These are phyloP conservation scores for Cladophialophora yegresii DNA, from an alignment of 2,329 filamentous ascomycete genomes.

Conservation along the genomic window DNA sequence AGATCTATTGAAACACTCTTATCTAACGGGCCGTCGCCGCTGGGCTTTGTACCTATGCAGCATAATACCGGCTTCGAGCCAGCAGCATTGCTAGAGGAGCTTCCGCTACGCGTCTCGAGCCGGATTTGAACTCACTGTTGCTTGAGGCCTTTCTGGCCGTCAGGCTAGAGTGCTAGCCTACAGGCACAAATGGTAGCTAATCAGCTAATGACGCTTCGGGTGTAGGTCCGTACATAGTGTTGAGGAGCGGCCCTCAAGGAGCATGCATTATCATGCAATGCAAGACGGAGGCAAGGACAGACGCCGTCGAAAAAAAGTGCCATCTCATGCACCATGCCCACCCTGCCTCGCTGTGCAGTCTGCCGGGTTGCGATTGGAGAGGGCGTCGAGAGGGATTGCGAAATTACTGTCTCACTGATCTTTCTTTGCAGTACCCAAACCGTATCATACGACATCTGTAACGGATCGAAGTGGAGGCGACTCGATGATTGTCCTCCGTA, in stretches of 20 bases:
- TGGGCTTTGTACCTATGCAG: neutral
- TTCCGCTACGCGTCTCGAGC: neutral
- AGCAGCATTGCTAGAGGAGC: neutral
- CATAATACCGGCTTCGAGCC: neutral
- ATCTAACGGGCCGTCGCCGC: constrained; percentile 13
- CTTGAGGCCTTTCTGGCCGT: neutral
- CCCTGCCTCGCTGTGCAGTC: neutral
- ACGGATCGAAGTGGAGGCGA: neutral
- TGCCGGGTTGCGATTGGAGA: neutral
- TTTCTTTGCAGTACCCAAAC: neutral
- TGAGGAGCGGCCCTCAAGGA: constrained; percentile 13
- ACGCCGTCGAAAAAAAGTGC: constrained; percentile 7
- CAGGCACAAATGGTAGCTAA: neutral
- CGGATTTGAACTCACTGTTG: neutral
- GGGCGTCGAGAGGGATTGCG: neutral
- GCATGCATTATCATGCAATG: constrained; percentile 19
- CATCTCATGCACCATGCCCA: constrained; percentile 18
- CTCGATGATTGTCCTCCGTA: too few species aligned
- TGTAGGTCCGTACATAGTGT: constrained; percentile 5
- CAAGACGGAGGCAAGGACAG: constrained; percentile 4
- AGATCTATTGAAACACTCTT: constrained; percentile 10
- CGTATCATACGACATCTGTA: constrained; percentile 9
- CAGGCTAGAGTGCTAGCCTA: neutral
- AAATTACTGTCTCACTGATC: neutral
- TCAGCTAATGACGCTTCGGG: neutral